Base-by-base conservation (phyloP, 2,329 filamentous ascomycete genomes). In the Apiospora marii region DNA sequence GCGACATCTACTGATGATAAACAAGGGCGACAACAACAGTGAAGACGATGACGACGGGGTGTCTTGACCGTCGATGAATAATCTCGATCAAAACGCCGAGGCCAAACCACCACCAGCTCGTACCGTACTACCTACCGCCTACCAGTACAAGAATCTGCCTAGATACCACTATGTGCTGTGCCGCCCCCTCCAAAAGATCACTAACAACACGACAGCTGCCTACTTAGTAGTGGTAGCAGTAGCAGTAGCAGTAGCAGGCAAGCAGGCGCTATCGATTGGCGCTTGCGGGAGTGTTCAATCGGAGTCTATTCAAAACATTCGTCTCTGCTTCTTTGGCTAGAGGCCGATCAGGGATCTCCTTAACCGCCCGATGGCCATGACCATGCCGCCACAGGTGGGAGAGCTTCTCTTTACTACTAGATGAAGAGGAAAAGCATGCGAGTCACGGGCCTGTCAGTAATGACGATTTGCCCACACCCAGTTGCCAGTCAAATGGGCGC, bases 361-460 rank as follows among this genome's bases (percentile, higher is more conserved):
- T 49, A 48, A 69, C 67, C 27, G 67, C 67, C 44, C 67, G 67
- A 49, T 49, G 44, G 67, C 67, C 67, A 69, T 69, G 67, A 69
- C 44, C 44, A 49, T 69, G 67, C 72, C 49, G 69, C 67, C 70
- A 73, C 70, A 58, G 61, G 46, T 44, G 71, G 67, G 44, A 67
- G 67, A 73, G 71, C 53, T 61, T 61, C 30, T 34, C 53, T 64
- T 64, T 19, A n/a, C n/a, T n/a, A n/a, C n/a, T n/a, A 41, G 58
- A 64, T 64, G 58, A 72, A 70, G 72, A 69, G 76, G 75, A 78
- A 78, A 77, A 76, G 74, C 72, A 79, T 79, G 78, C 79, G 79
- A 81, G 80, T 81, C 80, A 81, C 80, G 79, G 77, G 78, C 75
- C 74, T 51, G 76, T 76, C 73, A 74, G 77, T 76, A 77, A 78